Percentiles rank a stretch among this genome's conserved stretches.
These are phyloP conservation scores for Arxiozyma bovina DNA, from an alignment of 1,139 yeast species.

Conservation along the genomic window DNA sequence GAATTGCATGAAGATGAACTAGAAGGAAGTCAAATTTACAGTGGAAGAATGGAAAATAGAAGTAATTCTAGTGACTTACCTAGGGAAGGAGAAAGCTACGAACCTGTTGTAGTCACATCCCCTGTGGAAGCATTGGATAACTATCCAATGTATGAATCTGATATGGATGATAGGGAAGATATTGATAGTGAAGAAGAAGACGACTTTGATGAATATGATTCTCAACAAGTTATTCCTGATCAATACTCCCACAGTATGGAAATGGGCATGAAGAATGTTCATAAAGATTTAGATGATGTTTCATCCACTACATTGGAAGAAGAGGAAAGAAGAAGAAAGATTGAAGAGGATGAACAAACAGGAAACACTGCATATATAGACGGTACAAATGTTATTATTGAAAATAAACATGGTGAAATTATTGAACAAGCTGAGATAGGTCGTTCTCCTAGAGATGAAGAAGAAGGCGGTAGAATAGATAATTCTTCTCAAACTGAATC, in stretches of 20 bases:
- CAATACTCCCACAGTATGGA: constrained; percentile 4
- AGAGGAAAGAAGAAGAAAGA: constrained; percentile 12
- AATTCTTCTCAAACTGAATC: neutral
- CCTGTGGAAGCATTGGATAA: constrained; percentile 11
- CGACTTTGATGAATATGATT: neutral
- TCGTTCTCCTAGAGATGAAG: constrained; percentile 21
- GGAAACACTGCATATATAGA: constrained; percentile 56
- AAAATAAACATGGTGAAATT: constrained; percentile 76
- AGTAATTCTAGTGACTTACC: neutral
- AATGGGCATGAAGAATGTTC: neutral
- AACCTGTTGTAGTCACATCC: constrained; percentile 8
- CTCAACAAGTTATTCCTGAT: constrained; percentile 3
- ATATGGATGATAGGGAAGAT: constrained; percentile 3
- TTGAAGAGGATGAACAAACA: constrained; percentile 17
- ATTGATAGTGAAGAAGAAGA: constrained; percentile 11
- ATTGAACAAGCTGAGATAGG: constrained; percentile 36
- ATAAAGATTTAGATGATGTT: constrained; percentile 1
- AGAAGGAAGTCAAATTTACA: constrained; percentile 7
- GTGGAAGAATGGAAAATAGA: constrained; percentile 7
- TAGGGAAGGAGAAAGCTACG: constrained; percentile 6
- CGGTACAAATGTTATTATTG: constrained; percentile 61
- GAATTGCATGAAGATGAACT: constrained; percentile 20
- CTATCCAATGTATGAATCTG: constrained; percentile 10
- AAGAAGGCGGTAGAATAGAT: constrained; percentile 10
- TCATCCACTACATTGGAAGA: constrained; percentile 6